Evolutionary conservation across 2,329 filamentous ascomycete species (phyloP), one percentile per base, ranked within the genome.

Genomic region (Rosellinia necatrix): DNA sequence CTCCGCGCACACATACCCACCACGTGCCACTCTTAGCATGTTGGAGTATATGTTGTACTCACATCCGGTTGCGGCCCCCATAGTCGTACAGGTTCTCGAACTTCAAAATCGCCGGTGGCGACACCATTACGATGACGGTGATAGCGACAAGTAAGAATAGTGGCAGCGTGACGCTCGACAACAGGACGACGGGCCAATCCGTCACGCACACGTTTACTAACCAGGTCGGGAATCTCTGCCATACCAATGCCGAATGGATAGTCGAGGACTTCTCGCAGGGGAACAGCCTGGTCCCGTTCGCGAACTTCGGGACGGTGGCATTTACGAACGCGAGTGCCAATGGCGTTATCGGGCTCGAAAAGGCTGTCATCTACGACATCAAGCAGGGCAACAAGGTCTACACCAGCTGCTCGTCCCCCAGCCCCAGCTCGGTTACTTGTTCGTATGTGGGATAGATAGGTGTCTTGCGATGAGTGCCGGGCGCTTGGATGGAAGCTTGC

Each of bases 171-270:
- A 59, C 41, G 0, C 52, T 59, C 34, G 60, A 63, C 12, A 86
- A 86, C 67, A 64, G 74, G 58, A 76, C 74, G 4, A 84, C 76
- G 1, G 81, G 81, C 27, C 66, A 81, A 64, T 75, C 66, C 2
- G 81, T 81, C 30, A 76, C 75, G 19, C 78, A 86, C 69, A 75
- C 71, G 3, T 78, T 86, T 66, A 71, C 64, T 25, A 73, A 73
- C 46, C 71, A 81, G 40, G 67, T 69, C 2, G 70, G 69, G 6
- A 62, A 63, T 3, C 75, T 85, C 10, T 81, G 77, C 64, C 75
- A 82, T 64, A 76, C 77, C 60, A 84, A 84, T 57, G 83, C 81
- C 3, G 83, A 86, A 64, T 87, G 83, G 82, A 85, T 86, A 59
- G 81, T 85, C 12, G 83, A 85, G 71, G 80, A 81, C 57, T 81